These are phyloP conservation scores for Coffea eugenioides DNA, from an alignment of 257 asterid species.

Conservation along the genomic window DNA sequence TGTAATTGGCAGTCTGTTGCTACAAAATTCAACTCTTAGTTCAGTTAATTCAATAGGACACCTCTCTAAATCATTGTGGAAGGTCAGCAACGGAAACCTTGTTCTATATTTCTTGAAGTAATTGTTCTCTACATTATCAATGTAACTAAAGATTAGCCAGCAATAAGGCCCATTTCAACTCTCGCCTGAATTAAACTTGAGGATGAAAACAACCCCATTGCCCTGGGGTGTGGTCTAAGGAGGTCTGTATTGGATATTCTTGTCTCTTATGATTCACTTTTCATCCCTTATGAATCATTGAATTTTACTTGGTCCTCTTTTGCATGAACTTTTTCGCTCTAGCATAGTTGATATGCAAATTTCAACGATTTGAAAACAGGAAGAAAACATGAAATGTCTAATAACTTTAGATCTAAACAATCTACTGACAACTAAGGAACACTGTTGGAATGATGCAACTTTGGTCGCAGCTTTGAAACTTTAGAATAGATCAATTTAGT, in stretches of 20 bases:
- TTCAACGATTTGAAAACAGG: slow-evolving; percentile 27
- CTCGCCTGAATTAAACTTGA: neutral
- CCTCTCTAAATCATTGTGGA: slow-evolving; percentile 29
- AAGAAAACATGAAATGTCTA: slow-evolving; percentile 21
- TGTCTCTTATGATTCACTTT: neutral
- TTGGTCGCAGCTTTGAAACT: slow-evolving; percentile 26
- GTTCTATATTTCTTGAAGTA: neutral
- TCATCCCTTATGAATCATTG: neutral
- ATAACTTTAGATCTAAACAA: slow-evolving; percentile 22
- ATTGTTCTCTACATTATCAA: neutral
- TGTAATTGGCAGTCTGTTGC: slow-evolving; percentile 35
- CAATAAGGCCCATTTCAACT: neutral
- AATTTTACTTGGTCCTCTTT: neutral
- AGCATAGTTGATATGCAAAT: neutral
- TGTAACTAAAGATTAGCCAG: neutral
- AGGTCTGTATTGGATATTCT: neutral
- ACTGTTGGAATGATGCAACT: slow-evolving; percentile 42
- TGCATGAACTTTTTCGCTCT: neutral
- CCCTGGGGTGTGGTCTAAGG: neutral
- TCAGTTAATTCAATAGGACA: slow-evolving; percentile 28
- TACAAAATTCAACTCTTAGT: slow-evolving; percentile 30
- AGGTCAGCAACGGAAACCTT: slow-evolving; percentile 32
- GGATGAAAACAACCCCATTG: neutral
- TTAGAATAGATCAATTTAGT: too few relatives aligned
- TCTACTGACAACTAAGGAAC: slow-evolving; percentile 34